Evolutionary conservation across 441 rosid genomes (phyloP), one percentile per base, ranked within the genome.

Genomic region (Biscutella laevigata): DNA sequence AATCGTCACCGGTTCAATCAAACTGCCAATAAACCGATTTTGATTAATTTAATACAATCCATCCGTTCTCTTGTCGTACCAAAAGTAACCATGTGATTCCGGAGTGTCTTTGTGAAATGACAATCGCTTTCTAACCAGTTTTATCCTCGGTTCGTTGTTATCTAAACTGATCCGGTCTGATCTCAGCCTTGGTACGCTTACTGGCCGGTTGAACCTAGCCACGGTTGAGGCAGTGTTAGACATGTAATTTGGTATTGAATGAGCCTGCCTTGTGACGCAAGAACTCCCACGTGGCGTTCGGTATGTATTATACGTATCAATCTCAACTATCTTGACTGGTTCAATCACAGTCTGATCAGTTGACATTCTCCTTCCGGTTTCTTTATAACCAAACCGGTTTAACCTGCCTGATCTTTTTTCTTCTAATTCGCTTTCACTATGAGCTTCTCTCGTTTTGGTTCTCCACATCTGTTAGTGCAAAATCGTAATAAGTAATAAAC

Each of bases 401-500:
- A 70, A 39, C 24, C 76, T 45, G 46, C 74, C 36, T 10, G 62
- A 67, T 48, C 51, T 66, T 15, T 14, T 57, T 32, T 62, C 68
- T 20, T 74, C 78, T 35, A 69, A 48, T 35, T 80, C 87, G 48
- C 71, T 80, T 53, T 77, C 80, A 43, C 82, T 74, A 27, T 72
- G 77, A 38, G 52, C 66, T 15, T 47, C 59, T 21, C 57, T 71
- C 42, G 57, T 25, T 27, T 60, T 71, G 6, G 47, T 52, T 59
- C 69, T 69, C 89, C 87, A 70, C 57, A 76, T 74, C n/a, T n/a
- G n/a, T n/a, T n/a, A n/a, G n/a, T n/a, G n/a, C n/a, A n/a, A n/a
- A n/a, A n/a, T n/a, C n/a, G n/a, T n/a, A n/a, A n/a, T n/a, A n/a
- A n/a, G n/a, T n/a, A n/a, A n/a, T n/a, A n/a, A n/a, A n/a, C n/a